Evolutionary conservation across 1,284 basidiomycete genomes (phyloP), one percentile per base, ranked within the genome.

Genomic region (Heterobasidion occidentale): DNA sequence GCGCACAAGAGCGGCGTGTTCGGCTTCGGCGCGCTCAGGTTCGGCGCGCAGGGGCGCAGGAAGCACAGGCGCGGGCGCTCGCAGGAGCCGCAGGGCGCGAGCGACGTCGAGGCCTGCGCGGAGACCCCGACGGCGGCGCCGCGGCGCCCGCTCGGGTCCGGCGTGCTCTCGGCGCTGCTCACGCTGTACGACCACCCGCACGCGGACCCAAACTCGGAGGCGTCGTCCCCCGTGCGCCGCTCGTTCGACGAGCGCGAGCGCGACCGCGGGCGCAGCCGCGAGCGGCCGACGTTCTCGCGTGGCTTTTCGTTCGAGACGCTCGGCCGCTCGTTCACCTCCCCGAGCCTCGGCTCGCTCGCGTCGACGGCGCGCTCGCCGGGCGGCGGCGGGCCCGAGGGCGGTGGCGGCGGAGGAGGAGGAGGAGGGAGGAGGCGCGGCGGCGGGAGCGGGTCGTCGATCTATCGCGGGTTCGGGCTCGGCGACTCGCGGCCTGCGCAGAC

Each of bases 131-230:
- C 62, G 60, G 17, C 64, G 27, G 51, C 60, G n/a, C 52, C 59
- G 35, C 53, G 51, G 14, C 51, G 47, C 17, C 51, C 62, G 9
- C 58, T 63, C 15, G 74, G 76, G 0, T 71, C 70, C 7, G 80
- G 82, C 35, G 72, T 84, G 2, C 72, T 84, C 11, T 77, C 79
- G 11, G 70, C 81, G 7, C 65, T 85, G 46, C 65, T 85, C 35
- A 70, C 78, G 11, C 70, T 84, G 19, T 84, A 84, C 61, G 74
- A 78, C 56, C 71, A 73, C 17, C 65, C 69, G 8, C 46, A 47
- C 44, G 20, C 42, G 19, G 53, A 36, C 12, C 52, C 53, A 11
- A 34, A 36, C 9, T 64, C 66, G 12, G 12, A 42, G n/a, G 27
- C 27, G 4, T 27, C 27, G 27, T 27, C 38, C 38, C 38, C 38